Base-by-base conservation (phyloP, 192 early-diverging fungal genomes). In the Coemansia sp. region DNA sequence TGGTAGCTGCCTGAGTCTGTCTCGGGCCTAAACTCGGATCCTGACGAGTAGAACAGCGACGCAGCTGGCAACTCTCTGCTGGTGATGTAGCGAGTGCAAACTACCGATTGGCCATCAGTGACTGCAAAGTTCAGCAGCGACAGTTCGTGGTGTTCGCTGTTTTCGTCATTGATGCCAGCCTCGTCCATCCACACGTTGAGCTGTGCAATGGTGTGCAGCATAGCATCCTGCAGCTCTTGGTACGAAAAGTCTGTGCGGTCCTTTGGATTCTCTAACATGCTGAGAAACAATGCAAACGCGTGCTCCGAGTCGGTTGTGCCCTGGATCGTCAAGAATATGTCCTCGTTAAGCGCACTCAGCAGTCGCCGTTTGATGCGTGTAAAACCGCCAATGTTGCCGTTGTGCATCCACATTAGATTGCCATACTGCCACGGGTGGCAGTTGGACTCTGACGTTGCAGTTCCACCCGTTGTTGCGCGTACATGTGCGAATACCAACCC, bases 351-450 rank as follows among this genome's bases (percentile, higher is more conserved):
- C 9, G 76, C 78, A 59, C 84, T 84, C 54, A 87, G 86, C 27
- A 93, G 77, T 36, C 72, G 71, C 30, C 91, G 85, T 64, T 91
- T 91, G 62, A 93, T 91, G 85, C 84, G 60, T 2, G 70, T 61
- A 60, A 92, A 92, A 17, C 86, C 78, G 54, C 78, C 86, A 63
- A 92, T 85, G 54, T 84, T 78, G 50, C 90, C 90, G 64, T 92
- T 91, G 78, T 92, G 91, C 91, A 91, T 91, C 82, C 88, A 92
- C 91, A 92, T 92, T 17, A 92, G 71, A 55, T 85, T 84, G 42
- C 89, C 90, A 68, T 80, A 91, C 76, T 76, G 81, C 81, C 81
- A 80, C 51, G 84, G 80, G 25, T 81, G 84, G 84, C 91, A 92
- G 67, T 92, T 92, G 21, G 88, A 86, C 58, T 92, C 91, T 4